Evolutionary conservation across 108 stramenopile species (phyloP), one percentile per base, ranked within the genome.

Genomic region (Schizochytrium sp.): DNA sequence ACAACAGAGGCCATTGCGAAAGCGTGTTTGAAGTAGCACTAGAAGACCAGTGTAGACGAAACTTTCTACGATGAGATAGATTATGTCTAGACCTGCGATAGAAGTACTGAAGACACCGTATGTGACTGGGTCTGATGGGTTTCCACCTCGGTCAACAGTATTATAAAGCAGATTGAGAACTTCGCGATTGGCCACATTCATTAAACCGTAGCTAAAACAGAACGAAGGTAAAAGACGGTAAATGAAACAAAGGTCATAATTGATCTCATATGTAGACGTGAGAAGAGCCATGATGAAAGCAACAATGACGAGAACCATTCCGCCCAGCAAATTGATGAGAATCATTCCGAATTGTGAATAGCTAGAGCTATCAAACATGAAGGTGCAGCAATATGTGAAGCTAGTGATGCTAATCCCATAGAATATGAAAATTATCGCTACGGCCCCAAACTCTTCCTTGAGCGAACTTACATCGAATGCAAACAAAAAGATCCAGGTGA

Each of bases 341-440:
- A 88, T 19, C 46, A 87, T 47, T 41, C 40, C 45, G 57, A 60
- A 41, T n/a, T 57, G 88, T 5, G 90, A 57, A 46, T 17, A 41
- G 49, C 41, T 53, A 64, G 8, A 41, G 69, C 40, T 60, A 55
- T 10, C 72, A 49, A 88, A 88, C 17, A 88, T 8, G 88, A 44
- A 72, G 61, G 41, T 46, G 46, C 61, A 17, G 58, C 42, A 55
- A 61, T 89, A 89, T 3, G 89, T 53, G 64, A 87, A 89, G 46
- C 40, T 38, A 4, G 87, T 42, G 61, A 46, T 41, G 57, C 7
- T 19, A 4, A 89, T 41, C 38, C 92, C 92, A 89, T 92, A 92
- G 13, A 88, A 57, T 15, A 92, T 4, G 15, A 92, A 90, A 56
- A 92, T 72, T 8, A 92, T 89, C 61, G 92, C 72, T n/a, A 92